Evolutionary conservation across 805 yeast species (phyloP).

Genomic region (Starmerella khaoyaiensis): DNA sequence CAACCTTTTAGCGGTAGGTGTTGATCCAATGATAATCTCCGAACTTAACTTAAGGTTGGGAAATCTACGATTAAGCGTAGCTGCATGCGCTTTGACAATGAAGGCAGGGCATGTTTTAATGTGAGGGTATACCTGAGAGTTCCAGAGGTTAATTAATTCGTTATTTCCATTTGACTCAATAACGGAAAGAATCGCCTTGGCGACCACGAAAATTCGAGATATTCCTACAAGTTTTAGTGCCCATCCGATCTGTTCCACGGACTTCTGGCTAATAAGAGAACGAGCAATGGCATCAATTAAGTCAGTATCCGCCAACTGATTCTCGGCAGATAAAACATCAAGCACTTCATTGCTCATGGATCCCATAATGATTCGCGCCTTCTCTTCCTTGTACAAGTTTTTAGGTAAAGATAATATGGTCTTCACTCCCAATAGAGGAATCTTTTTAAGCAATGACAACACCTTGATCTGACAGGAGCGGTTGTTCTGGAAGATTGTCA

Average conservation of each 20-base stretch:
- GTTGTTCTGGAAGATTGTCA: not conserved
- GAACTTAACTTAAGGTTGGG: constrained; percentile 8
- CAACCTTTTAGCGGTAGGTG: constrained; percentile 1
- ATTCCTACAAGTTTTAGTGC: constrained; percentile 7
- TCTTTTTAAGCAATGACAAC: not conserved
- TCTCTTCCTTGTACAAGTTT: not conserved
- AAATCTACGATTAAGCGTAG: not conserved
- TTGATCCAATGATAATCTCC: not conserved
- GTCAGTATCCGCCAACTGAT: not conserved
- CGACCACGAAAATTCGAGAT: constrained; percentile 6
- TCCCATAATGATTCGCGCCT: constrained; percentile 1
- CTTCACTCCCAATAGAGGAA: constrained; percentile 1
- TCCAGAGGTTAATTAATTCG: constrained; percentile 15
- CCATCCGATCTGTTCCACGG: not conserved
- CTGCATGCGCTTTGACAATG: constrained; percentile 1
- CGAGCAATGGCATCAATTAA: constrained; percentile 5
- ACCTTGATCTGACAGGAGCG: not conserved
- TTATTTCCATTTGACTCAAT: constrained; percentile 3
- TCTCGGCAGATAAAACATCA: not conserved
- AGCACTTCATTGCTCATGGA: constrained; percentile 1
- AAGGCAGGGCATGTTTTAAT: constrained; percentile 10
- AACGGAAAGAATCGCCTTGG: constrained; percentile 6
- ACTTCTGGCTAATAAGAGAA: not conserved
- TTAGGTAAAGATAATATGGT: not conserved
- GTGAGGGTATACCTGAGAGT: constrained; percentile 2